These are phyloP conservation scores for Tephrocybe sp. DNA, from an alignment of 768 basidiomycete species.

Conservation along the genomic window DNA sequence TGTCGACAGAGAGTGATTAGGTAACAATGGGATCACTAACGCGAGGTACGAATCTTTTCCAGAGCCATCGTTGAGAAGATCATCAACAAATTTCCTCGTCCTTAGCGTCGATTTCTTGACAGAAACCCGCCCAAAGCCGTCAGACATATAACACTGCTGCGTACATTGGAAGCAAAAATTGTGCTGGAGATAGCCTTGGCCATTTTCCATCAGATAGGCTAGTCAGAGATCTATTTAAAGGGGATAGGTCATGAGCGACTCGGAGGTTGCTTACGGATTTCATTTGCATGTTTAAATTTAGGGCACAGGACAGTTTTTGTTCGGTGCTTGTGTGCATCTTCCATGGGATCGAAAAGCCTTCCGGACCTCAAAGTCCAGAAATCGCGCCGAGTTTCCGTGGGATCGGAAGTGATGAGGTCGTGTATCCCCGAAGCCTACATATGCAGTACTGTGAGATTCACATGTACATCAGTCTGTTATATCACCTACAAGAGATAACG, in stretches of 20 bases:
- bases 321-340: conserved; percentile 8
- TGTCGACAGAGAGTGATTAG: neutral
- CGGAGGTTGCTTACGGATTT: neutral
- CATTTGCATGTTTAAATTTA: conserved; percentile 1
- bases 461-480: neutral
- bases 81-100: conserved; percentile 10
- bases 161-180: conserved; percentile 6
- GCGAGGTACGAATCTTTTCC: conserved; percentile 3
- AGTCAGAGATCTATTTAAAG: neutral
- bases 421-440: neutral
- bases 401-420: neutral
- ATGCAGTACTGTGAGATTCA: neutral
- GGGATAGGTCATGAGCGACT: neutral
- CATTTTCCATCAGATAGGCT: conserved; percentile 8
- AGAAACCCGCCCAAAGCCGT: neutral
- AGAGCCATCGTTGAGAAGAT: conserved; percentile 6
- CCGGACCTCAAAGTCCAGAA: conserved; percentile 3
- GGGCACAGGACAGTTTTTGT: conserved; percentile 12
- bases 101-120: conserved; percentile 9
- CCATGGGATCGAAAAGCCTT: conserved; percentile 13
- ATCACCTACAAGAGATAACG: conserved; percentile 3
- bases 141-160: neutral
- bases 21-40: conserved; percentile 4
- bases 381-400: neutral
- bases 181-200: conserved; percentile 15